phyloP scores from a whole-genome alignment of 2,329 filamentous ascomycete genomes.

The Trichoderma oligosporum region DNA sequence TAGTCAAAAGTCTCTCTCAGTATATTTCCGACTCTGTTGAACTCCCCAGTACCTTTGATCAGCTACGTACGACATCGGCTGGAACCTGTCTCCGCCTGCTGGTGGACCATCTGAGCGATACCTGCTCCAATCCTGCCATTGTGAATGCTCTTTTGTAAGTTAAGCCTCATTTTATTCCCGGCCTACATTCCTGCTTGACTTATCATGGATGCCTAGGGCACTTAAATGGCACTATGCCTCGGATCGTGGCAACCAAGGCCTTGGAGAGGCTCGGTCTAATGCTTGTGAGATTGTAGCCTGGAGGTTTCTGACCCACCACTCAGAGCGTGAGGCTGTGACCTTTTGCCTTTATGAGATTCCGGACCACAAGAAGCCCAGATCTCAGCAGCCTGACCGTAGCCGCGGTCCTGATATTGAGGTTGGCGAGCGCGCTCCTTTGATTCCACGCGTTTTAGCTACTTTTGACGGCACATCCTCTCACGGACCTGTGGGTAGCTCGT shows the following conservation, averaged over 20 bases:
- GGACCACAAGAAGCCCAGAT: slow-evolving; percentile 29
- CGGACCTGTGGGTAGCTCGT: slow-evolving; percentile 37
- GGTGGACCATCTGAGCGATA: slow-evolving; percentile 59
- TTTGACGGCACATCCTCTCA: slow-evolving; percentile 23
- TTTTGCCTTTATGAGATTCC: slow-evolving; percentile 72
- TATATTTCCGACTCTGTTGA: slow-evolving; percentile 61
- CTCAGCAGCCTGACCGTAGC: slow-evolving; percentile 18
- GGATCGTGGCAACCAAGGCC: slow-evolving; percentile 58
- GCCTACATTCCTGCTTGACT: neutral
- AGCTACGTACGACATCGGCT: slow-evolving; percentile 63
- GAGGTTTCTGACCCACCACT: slow-evolving; percentile 68
- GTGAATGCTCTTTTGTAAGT: slow-evolving; percentile 71
- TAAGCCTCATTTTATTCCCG: neutral
- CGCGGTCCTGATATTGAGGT: slow-evolving; percentile 36
- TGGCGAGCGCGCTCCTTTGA: slow-evolving; percentile 47
- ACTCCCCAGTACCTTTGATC: slow-evolving; percentile 68
- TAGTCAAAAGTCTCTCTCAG: slow-evolving; percentile 65
- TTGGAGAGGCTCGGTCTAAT: slow-evolving; percentile 65
- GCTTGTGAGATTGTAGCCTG: slow-evolving; percentile 80
- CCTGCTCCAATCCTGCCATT: slow-evolving; percentile 64
- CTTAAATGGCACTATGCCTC: slow-evolving; percentile 71
- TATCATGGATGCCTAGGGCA: slow-evolving; percentile 48
- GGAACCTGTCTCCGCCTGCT: slow-evolving; percentile 56
- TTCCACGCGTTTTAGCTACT: slow-evolving; percentile 35
- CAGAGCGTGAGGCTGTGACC: slow-evolving; percentile 69